Evolutionary conservation across 495 filamentous ascomycete genomes (phyloP).

Genomic region (Aspergillus wentii): DNA sequence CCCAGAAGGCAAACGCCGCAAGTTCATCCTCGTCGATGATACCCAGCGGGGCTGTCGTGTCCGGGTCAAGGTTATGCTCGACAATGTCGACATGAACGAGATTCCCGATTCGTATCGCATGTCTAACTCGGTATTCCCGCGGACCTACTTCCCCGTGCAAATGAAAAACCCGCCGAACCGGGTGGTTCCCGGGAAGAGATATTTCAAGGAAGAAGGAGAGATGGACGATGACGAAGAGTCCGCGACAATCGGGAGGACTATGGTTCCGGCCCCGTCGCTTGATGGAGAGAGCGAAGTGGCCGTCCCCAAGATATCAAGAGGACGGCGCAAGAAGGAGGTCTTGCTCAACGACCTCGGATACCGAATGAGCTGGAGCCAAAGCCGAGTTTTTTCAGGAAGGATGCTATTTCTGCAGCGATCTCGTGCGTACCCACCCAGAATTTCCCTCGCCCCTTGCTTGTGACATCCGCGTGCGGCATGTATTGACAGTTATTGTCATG

Average conservation of each 20-base stretch:
- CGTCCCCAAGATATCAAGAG: constrained; percentile 64
- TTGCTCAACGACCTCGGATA: constrained; percentile 89
- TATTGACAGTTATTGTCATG: too few species aligned
- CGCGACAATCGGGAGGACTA: constrained; percentile 44
- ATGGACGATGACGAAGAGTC: constrained; percentile 52
- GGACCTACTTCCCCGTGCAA: constrained; percentile 81
- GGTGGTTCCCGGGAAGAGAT: constrained; percentile 57
- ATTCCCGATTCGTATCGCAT: constrained; percentile 92
- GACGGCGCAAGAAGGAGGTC: constrained; percentile 70
- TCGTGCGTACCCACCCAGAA: constrained; percentile 53
- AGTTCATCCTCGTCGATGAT: constrained; percentile 95
- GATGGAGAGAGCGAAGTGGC: constrained; percentile 71
- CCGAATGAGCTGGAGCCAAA: constrained; percentile 92
- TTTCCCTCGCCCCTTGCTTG: constrained; percentile 1
- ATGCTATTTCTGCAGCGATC: constrained; percentile 89
- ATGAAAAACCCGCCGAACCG: constrained; percentile 73
- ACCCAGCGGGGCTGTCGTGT: constrained; percentile 69
- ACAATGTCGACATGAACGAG: constrained; percentile 84
- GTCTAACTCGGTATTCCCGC: constrained; percentile 80
- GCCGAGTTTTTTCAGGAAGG: constrained; percentile 76
- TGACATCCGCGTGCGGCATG: too few species aligned
- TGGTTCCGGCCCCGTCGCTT: constrained; percentile 67
- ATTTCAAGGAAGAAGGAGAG: constrained; percentile 56
- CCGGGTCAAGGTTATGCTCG: constrained; percentile 81
- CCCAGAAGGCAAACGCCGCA: constrained; percentile 82